A percentile compares a stretch with the other conserved stretches of the same genome.
Evolutionary conservation across 306 rosid species (phyloP).

Genomic region (Macrotyloma uniflorum): DNA sequence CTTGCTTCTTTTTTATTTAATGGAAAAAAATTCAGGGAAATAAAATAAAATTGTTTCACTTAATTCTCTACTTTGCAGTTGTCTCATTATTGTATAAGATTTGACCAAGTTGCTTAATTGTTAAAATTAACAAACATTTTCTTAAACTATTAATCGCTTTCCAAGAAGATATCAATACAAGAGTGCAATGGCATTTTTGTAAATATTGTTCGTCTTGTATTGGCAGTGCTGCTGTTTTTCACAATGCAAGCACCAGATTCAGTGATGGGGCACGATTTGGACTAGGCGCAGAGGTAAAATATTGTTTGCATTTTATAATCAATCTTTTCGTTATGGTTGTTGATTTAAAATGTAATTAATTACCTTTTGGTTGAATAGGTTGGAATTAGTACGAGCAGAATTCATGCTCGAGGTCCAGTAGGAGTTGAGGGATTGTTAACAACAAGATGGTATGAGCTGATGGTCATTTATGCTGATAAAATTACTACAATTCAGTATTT

Average conservation of each 20-base stretch:
- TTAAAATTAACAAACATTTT: slow-evolving; percentile 6
- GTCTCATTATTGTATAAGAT: slow-evolving; percentile 12
- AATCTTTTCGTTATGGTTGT: slow-evolving; percentile 12
- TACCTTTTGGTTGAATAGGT: slow-evolving; percentile 54
- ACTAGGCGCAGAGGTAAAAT: slow-evolving; percentile 93
- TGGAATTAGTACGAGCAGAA: slow-evolving; percentile 95
- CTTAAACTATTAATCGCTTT: neutral
- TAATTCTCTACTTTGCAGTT: neutral
- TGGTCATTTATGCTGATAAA: neutral
- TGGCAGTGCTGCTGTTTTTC: slow-evolving; percentile 97
- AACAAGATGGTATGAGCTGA: slow-evolving; percentile 76
- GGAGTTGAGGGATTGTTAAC: slow-evolving; percentile 98
- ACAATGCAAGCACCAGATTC: slow-evolving; percentile 96
- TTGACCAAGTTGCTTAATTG: neutral
- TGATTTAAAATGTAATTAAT: slow-evolving; percentile 2
- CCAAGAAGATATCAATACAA: neutral
- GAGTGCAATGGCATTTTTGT: neutral
- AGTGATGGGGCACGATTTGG: slow-evolving; percentile 98
- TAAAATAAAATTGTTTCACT: neutral
- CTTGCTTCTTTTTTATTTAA: neutral
- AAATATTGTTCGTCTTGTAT: slow-evolving; percentile 17
- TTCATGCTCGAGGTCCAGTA: slow-evolving; percentile 98
- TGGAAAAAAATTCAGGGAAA: neutral
- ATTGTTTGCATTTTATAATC: neutral
- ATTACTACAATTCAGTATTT: neutral